phyloP scores from a whole-genome alignment of 2,329 filamentous ascomycete genomes.

The Penicillium digitatum region DNA sequence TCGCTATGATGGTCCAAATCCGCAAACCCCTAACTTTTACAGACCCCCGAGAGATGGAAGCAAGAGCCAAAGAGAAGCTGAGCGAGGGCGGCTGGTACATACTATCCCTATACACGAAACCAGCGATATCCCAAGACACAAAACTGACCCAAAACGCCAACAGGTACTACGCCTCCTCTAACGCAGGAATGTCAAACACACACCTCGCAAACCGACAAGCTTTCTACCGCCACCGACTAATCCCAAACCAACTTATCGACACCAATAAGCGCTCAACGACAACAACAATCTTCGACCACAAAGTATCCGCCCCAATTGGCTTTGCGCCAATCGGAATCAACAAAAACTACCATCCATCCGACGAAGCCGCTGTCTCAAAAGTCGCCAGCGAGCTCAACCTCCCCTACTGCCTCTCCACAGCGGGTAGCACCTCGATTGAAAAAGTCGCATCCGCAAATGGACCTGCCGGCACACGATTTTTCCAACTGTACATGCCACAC shows the following conservation, averaged over 20 bases:
- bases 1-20: neutral
- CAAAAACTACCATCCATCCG: conserved; percentile 58
- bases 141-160: neutral
- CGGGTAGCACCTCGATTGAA: conserved; percentile 55
- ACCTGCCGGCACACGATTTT: conserved; percentile 50
- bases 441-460: conserved; percentile 56
- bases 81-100: conserved; percentile 54
- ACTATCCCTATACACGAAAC: neutral
- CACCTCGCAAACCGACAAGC: conserved; percentile 59
- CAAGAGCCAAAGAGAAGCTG: conserved; percentile 54
- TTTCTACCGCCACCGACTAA: conserved; percentile 61
- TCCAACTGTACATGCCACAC: conserved; percentile 62
- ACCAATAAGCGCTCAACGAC: conserved; percentile 56
- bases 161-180: conserved; percentile 37
- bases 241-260: conserved; percentile 60
- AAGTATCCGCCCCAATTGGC: conserved; percentile 58
- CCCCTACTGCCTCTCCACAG: conserved; percentile 58
- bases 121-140: neutral
- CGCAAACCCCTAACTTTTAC: neutral
- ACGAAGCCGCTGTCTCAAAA: conserved; percentile 57
- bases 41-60: conserved; percentile 57
- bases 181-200: conserved; percentile 52
- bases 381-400: conserved; percentile 58
- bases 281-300: conserved; percentile 58
- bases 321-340: conserved; percentile 64